Evolutionary conservation across 352 stramenopile species (phyloP), one percentile per base, ranked within the genome.

Genomic region (Pythium folliculosum): DNA sequence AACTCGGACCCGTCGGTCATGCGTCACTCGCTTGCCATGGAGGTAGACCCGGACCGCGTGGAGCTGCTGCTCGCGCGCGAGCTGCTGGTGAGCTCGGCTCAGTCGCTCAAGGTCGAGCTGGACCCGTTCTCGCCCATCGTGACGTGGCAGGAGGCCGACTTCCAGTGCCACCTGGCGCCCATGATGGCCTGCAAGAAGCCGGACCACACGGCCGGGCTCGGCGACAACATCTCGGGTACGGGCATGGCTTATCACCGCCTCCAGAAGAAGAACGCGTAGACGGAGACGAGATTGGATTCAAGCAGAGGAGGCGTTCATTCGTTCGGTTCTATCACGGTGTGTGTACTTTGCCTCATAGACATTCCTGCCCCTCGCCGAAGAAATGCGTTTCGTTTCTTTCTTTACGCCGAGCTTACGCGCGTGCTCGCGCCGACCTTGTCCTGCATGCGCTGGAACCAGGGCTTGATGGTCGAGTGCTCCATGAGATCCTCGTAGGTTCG

Each of bases 221-320:
- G 86, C 49, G 86, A 95, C 79, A 95, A 95, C 72, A 95, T 95
- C 54, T 95, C 86, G 4, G 86, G 86, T 53, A 92, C 83, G 21
- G 86, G 86, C 37, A 86, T 95, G 75, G 81, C 86, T 10, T 95
- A 95, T 67, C 86, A 95, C 70, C 70, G 73, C 32, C 56, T 89
- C 22, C 76, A 89, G 48, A 56, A 70, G 50, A 67, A 71, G 35
- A 69, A 38, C 27, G 27, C 27, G 27, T 32, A 32, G 27, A 32
- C 5, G 5, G 27, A 32, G 27, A 32, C 27, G 27, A 32, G 27
- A 2, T 6, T 5, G 27, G 27, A 32, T 32, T 32, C 9, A 3
- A 40, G 37, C 37, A 30, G 37, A 32, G 32, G 27, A 17, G 22
- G 21, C 21, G 50, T 21, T 27, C 21, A 32, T 45, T 59, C 45